Conservation (phyloP, 306 rosid genomes). For the Cucurbita maxima region DNA sequence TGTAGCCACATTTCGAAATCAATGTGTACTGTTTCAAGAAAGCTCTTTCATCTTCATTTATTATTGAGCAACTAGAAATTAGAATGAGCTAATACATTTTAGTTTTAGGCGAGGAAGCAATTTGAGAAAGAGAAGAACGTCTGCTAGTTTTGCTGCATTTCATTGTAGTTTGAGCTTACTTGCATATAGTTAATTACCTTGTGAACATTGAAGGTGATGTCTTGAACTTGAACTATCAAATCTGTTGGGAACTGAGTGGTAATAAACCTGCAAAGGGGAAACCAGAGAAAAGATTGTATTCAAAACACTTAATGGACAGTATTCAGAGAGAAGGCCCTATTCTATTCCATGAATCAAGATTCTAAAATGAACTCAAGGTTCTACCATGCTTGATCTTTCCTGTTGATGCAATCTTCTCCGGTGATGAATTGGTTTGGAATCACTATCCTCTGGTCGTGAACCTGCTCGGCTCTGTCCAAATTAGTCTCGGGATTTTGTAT, state of each 20-base stretch:
- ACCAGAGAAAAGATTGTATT: not conserved
- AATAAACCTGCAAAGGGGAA: constrained; percentile 49
- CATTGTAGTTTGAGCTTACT: not conserved
- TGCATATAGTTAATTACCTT: constrained; percentile 38
- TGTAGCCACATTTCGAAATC: constrained; percentile 77
- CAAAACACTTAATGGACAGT: no score
- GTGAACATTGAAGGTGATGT: constrained; percentile 55
- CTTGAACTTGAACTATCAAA: constrained; percentile 55
- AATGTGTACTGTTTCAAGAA: constrained; percentile 60
- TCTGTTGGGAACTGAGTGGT: constrained; percentile 75
- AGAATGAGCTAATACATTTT: not conserved
- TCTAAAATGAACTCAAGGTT: not conserved
- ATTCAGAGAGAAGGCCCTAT: not conserved
- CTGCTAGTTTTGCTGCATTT: not conserved
- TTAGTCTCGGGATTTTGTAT: constrained; percentile 20
- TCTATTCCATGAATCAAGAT: not conserved
- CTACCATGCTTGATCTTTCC: constrained; percentile 50
- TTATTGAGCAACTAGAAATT: not conserved
- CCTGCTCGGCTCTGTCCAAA: constrained; percentile 22
- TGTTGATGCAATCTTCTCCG: constrained; percentile 33
- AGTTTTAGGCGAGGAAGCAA: not conserved
- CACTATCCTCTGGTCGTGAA: constrained; percentile 41
- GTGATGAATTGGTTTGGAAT: constrained; percentile 41
- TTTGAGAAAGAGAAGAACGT: not conserved
- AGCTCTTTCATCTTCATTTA: not conserved